phyloP scores from a whole-genome alignment of 257 asterid genomes.

The Penstemon barbatus region DNA sequence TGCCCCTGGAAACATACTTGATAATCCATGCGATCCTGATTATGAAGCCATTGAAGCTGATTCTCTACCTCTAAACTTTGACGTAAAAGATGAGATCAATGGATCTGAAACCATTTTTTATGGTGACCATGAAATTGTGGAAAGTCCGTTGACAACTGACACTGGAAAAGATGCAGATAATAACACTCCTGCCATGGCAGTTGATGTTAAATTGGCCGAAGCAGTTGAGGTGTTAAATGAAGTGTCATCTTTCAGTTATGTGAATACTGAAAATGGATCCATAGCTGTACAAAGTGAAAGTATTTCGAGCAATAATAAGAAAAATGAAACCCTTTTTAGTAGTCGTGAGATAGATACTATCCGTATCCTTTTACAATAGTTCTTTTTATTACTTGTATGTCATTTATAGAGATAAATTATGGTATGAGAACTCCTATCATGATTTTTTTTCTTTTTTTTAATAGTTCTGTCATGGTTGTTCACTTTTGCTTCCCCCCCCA shows the following conservation, averaged over 20 bases:
- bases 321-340: slow-evolving; percentile 34
- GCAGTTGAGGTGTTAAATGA: slow-evolving; percentile 40
- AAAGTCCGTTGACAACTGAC: slow-evolving; percentile 27
- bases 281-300: slow-evolving; percentile 42
- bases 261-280: slow-evolving; percentile 42
- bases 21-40: slow-evolving; percentile 13
- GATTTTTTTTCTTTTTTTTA: no score
- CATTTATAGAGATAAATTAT: neutral
- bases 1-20: slow-evolving; percentile 27
- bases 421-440: slow-evolving; percentile 7
- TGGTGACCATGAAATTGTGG: slow-evolving; percentile 12
- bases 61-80: slow-evolving; percentile 22
- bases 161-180: slow-evolving; percentile 37
- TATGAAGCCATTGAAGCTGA: slow-evolving; percentile 16
- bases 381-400: slow-evolving; percentile 22
- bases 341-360: slow-evolving; percentile 43
- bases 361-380: slow-evolving; percentile 49
- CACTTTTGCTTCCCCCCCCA: neutral
- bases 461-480: neutral
- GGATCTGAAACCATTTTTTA: slow-evolving; percentile 16
- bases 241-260: slow-evolving; percentile 25
- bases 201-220: slow-evolving; percentile 40
- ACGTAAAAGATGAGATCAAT: slow-evolving; percentile 27
- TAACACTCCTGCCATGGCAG: slow-evolving; percentile 27
- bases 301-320: slow-evolving; percentile 37